These are phyloP conservation scores for Metschnikowia chrysomelidarum DNA, from an alignment of 805 yeast species.

Conservation along the genomic window DNA sequence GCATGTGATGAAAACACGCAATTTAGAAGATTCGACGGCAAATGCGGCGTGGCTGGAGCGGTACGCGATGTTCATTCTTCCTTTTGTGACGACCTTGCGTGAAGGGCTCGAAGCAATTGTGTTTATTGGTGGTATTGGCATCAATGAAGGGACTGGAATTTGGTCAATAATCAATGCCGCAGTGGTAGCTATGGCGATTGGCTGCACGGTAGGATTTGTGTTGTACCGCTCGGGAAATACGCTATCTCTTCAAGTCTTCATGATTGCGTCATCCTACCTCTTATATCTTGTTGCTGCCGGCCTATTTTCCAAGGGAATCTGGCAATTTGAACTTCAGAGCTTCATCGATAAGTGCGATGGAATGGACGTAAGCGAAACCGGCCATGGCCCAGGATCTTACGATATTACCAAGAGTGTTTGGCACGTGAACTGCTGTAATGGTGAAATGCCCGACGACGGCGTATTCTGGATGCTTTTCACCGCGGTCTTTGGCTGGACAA, in stretches of 20 bases:
- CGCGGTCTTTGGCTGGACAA: constrained; percentile 92
- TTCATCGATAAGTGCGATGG: constrained; percentile 77
- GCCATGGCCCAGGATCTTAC: constrained; percentile 92
- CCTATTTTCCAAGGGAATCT: constrained; percentile 77
- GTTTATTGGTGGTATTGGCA: constrained; percentile 87
- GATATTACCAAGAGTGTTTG: constrained; percentile 77
- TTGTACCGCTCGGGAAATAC: constrained; percentile 80
- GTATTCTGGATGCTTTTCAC: constrained; percentile 82
- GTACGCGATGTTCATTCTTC: constrained; percentile 72
- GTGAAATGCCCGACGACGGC: constrained; percentile 71
- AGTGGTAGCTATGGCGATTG: constrained; percentile 54
- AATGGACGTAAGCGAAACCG: constrained; percentile 81
- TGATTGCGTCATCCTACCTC: constrained; percentile 74
- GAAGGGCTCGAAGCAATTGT: constrained; percentile 93
- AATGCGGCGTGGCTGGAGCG: constrained; percentile 39
- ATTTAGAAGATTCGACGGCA: constrained; percentile 21
- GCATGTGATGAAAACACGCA: constrained; percentile 24
- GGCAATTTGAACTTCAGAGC: constrained; percentile 82
- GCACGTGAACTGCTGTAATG: constrained; percentile 96
- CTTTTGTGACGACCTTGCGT: constrained; percentile 81
- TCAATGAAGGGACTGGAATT: constrained; percentile 57
- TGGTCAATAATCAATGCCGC: constrained; percentile 63
- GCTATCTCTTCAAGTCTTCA: constrained; percentile 69
- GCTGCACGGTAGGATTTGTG: constrained; percentile 60
- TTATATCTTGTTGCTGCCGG: constrained; percentile 87